These are phyloP conservation scores for Lathyrus aphaca DNA, from an alignment of 306 rosid species.

Conservation along the genomic window DNA sequence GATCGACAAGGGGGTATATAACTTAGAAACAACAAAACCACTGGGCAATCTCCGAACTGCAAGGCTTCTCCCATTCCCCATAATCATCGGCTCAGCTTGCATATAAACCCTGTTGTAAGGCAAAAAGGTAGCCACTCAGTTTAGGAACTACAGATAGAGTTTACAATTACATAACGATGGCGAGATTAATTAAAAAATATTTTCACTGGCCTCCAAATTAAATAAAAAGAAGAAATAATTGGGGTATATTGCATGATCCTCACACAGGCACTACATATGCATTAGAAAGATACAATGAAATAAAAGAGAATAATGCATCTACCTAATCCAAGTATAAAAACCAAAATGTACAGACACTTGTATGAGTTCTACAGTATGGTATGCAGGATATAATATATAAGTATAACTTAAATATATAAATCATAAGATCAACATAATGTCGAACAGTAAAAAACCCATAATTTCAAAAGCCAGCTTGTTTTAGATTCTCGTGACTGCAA, in stretches of 20 bases:
- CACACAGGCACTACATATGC: not conserved
- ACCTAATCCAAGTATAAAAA: not conserved
- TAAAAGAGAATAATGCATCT: not conserved
- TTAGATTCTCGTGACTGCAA: not conserved
- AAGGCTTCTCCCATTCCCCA: constrained; percentile 32
- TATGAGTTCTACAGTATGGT: not conserved
- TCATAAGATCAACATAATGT: not conserved
- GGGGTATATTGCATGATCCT: not conserved
- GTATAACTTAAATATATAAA: not conserved
- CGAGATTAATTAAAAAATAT: not conserved
- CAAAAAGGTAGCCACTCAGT: constrained; percentile 15
- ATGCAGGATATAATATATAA: not conserved
- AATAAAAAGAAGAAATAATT: not conserved
- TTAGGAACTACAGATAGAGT: not conserved
- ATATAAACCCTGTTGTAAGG: constrained; percentile 39
- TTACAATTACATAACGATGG: not conserved
- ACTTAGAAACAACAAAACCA: constrained; percentile 33
- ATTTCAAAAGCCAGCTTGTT: not conserved
- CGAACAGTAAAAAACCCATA: not conserved
- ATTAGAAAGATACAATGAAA: constrained; percentile 3
- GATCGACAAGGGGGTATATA: constrained; percentile 20
- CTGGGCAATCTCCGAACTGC: constrained; percentile 14
- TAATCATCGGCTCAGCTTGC: constrained; percentile 28
- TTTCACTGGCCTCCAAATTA: not conserved
- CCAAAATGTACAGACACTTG: not conserved